Evolutionary conservation across 345 rosid species (phyloP).

Genomic region (Salix suchowensis): DNA sequence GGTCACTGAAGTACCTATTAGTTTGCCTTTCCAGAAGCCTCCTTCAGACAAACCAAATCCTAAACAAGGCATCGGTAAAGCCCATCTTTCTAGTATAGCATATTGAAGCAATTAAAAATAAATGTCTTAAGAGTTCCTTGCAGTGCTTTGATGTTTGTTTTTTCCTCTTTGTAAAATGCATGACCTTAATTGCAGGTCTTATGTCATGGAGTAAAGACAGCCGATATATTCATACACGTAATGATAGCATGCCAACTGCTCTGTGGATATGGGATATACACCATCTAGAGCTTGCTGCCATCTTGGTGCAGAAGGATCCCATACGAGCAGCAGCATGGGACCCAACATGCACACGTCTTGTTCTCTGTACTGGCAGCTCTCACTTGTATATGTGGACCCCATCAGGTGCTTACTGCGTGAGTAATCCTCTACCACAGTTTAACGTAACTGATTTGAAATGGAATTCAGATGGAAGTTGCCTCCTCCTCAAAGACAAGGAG

Average conservation of each 20-base stretch:
- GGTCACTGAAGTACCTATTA: constrained; percentile 68
- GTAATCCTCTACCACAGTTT: constrained; percentile 69
- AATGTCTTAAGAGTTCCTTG: not conserved
- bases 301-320: constrained; percentile 87
- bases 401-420: constrained; percentile 83
- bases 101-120: not conserved
- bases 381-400: constrained; percentile 95
- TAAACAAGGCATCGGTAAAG: constrained; percentile 94
- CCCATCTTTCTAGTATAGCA: constrained; percentile 5
- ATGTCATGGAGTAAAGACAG: constrained; percentile 94
- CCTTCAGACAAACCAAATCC: constrained; percentile 85
- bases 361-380: constrained; percentile 82
- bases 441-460: constrained; percentile 73
- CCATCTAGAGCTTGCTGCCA: constrained; percentile 79
- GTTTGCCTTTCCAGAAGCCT: constrained; percentile 78
- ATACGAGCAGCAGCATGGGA: constrained; percentile 86
- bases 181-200: constrained; percentile 48
- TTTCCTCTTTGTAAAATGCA: not conserved
- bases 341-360: constrained; percentile 73
- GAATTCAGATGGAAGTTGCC: constrained; percentile 88
- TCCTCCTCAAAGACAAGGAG: constrained; percentile 88
- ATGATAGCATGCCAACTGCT: constrained; percentile 84
- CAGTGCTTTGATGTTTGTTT: not conserved
- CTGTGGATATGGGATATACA: constrained; percentile 94
- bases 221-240: constrained; percentile 76